Evolutionary conservation across 2,329 filamentous ascomycete species (phyloP).

Genomic region (Alternaria rosae): DNA sequence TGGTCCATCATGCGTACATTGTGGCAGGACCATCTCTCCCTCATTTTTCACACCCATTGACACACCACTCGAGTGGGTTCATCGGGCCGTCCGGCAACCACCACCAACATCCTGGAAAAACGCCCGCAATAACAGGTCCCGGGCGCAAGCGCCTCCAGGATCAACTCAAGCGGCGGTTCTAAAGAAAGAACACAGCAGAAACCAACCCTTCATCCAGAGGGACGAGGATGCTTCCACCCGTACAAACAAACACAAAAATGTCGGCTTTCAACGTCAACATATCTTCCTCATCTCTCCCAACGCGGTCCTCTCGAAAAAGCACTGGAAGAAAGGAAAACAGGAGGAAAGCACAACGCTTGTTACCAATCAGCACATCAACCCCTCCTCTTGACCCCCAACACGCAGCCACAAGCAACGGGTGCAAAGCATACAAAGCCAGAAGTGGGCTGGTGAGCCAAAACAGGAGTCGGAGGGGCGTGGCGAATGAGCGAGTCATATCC

Average conservation of each 20-base stretch:
- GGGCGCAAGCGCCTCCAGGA: conserved; percentile 43
- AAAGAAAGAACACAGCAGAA: conserved; percentile 39
- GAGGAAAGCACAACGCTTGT: conserved; percentile 53
- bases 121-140: conserved; percentile 26
- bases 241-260: conserved; percentile 47
- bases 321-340: conserved; percentile 25
- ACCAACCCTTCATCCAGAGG: conserved; percentile 51
- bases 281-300: conserved; percentile 8
- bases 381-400: conserved; percentile 37
- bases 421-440: conserved; percentile 44
- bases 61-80: conserved; percentile 21
- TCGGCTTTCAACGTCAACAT: conserved; percentile 46
- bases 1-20: conserved; percentile 19
- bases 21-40: conserved; percentile 24
- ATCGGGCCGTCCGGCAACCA: conserved; percentile 18
- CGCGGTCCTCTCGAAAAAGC: conserved; percentile 27
- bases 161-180: conserved; percentile 42
- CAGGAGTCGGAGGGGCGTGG: conserved; percentile 35
- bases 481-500: conserved; percentile 55
- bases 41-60: conserved; percentile 24
- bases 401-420: conserved; percentile 42
- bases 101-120: conserved; percentile 20
- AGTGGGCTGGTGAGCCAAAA: conserved; percentile 40
- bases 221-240: conserved; percentile 49
- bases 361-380: conserved; percentile 50